phyloP scores from a whole-genome alignment of 306 rosid species.

The Astragalus membranaceus region DNA sequence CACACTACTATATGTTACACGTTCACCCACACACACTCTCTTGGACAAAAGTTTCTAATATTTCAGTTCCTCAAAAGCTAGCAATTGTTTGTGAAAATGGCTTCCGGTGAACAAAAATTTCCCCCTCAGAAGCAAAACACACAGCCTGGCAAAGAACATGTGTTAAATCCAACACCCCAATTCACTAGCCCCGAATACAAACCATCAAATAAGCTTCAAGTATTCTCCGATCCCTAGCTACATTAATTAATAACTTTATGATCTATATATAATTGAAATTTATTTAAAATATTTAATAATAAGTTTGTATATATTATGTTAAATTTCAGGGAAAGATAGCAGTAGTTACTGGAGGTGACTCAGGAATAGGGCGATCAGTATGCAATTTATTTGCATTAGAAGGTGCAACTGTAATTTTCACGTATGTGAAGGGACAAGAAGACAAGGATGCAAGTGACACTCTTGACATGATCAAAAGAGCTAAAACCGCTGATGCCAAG shows the following conservation, averaged over 20 bases:
- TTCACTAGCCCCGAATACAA: slow-evolving; percentile 49
- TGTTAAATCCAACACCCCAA: slow-evolving; percentile 71
- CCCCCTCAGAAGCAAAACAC: slow-evolving; percentile 55
- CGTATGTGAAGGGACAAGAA: slow-evolving; percentile 62
- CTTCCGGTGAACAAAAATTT: slow-evolving; percentile 36
- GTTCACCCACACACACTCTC: background rate
- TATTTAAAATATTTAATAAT: background rate
- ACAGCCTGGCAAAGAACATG: slow-evolving; percentile 77
- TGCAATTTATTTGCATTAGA: slow-evolving; percentile 60
- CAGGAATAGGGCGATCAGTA: slow-evolving; percentile 72
- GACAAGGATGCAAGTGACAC: slow-evolving; percentile 72
- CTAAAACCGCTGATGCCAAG: slow-evolving; percentile 41
- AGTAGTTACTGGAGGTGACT: slow-evolving; percentile 73
- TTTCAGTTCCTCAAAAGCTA: too few relatives aligned
- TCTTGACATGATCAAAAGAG: slow-evolving; percentile 36
- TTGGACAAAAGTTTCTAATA: background rate
- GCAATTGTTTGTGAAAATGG: slow-evolving; percentile 38
- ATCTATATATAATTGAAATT: background rate
- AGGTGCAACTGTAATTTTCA: slow-evolving; percentile 79
- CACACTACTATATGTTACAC: background rate
- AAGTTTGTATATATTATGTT: background rate
- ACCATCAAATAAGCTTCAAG: slow-evolving; percentile 71
- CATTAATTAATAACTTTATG: background rate
- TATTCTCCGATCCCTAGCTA: background rate
- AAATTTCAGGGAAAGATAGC: slow-evolving; percentile 67